These are phyloP conservation scores for Fusarium nelsonii DNA, from an alignment of 2,329 filamentous ascomycete species.

Conservation along the genomic window DNA sequence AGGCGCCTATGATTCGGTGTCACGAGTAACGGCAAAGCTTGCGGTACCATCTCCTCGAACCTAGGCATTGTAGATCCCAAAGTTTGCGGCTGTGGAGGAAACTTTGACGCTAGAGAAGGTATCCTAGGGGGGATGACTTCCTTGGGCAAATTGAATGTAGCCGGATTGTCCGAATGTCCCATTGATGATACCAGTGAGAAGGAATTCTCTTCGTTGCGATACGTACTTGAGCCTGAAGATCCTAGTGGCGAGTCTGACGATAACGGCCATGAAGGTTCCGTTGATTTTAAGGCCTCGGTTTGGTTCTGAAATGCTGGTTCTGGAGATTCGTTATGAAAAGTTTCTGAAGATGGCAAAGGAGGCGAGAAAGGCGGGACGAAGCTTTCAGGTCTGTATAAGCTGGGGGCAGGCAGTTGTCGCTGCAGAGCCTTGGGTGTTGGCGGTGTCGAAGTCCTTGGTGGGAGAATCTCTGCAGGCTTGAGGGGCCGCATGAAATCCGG, in stretches of 20 bases:
- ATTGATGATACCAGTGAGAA: conserved; percentile 4
- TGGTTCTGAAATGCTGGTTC: not conserved
- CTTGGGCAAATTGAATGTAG: conserved; percentile 14
- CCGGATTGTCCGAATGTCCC: not conserved
- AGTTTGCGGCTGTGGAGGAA: conserved; percentile 7
- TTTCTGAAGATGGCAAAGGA: not conserved
- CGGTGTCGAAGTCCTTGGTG: conserved; percentile 20
- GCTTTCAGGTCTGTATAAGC: conserved; percentile 17
- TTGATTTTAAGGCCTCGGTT: not conserved
- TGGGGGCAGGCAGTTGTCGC: conserved; percentile 13
- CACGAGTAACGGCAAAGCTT: conserved; percentile 17
- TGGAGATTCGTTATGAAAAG: not conserved
- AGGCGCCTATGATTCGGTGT: conserved; percentile 19
- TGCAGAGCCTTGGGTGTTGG: conserved; percentile 21
- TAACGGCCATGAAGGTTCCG: conserved; percentile 26
- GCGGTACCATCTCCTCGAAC: conserved; percentile 21
- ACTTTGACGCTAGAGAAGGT: conserved; percentile 25
- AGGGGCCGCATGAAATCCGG: conserved; percentile 18
- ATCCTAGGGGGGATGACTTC: conserved; percentile 18
- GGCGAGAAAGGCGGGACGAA: conserved; percentile 26
- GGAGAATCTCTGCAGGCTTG: conserved; percentile 14
- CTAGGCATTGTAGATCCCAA: conserved; percentile 11
- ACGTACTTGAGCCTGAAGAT: conserved; percentile 30
- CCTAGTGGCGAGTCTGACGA: conserved; percentile 25
- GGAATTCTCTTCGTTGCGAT: conserved; percentile 18